phyloP scores from a whole-genome alignment of 257 asterid species.

The Schizonepeta tenuifolia region DNA sequence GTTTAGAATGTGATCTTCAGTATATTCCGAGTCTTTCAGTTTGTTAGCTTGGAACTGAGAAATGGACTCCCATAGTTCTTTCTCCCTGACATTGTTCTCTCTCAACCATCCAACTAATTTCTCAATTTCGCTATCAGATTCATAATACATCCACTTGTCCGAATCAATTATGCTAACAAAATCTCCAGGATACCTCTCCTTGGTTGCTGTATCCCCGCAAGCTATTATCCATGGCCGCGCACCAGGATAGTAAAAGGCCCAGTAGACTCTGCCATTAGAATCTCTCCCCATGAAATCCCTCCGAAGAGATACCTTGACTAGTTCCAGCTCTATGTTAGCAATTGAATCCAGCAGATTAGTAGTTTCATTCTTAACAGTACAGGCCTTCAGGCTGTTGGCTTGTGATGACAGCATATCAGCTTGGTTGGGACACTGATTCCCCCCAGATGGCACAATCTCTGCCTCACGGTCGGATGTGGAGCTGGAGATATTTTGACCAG shows the following conservation, averaged over 20 bases:
- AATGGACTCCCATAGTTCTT: constrained; percentile 78
- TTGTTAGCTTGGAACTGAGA: constrained; percentile 56
- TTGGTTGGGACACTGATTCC: constrained; percentile 36
- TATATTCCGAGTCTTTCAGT: constrained; percentile 44
- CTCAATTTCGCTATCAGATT: constrained; percentile 63
- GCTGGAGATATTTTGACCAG: constrained; percentile 39
- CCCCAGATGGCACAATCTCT: constrained; percentile 28
- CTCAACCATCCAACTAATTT: constrained; percentile 77
- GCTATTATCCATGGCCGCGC: constrained; percentile 70
- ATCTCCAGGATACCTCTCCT: constrained; percentile 49
- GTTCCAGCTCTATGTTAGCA: constrained; percentile 63
- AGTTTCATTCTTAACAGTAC: constrained; percentile 54
- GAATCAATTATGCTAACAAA: constrained; percentile 52
- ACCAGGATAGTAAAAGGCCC: constrained; percentile 61
- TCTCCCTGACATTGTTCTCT: constrained; percentile 69
- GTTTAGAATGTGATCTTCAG: constrained; percentile 46
- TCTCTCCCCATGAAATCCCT: constrained; percentile 90
- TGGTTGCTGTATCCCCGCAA: constrained; percentile 51
- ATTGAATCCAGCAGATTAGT: constrained; percentile 59
- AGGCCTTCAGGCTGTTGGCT: constrained; percentile 47
- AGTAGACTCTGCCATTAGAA: constrained; percentile 80
- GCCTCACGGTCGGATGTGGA: constrained; percentile 32
- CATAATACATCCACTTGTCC: constrained; percentile 71
- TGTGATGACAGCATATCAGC: constrained; percentile 45
- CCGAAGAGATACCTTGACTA: constrained; percentile 60